A percentile compares a stretch with the other conserved stretches of the same genome.
These are phyloP conservation scores for Pichia insulana DNA, from an alignment of 805 yeast species.

Conservation along the genomic window DNA sequence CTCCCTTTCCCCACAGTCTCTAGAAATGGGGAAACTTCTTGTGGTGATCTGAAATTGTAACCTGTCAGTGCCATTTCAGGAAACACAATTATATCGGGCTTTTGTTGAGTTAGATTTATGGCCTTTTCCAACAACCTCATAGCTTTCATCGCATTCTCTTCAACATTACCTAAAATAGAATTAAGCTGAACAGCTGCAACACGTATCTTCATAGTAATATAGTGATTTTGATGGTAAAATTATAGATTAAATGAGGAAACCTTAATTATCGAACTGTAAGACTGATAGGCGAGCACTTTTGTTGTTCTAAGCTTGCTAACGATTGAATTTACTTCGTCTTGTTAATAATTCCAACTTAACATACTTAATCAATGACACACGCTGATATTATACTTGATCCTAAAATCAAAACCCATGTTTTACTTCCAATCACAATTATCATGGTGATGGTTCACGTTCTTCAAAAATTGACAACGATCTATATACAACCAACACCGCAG, in stretches of 20 bases:
- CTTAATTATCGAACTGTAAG: no score
- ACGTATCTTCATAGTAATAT: constrained; percentile 36
- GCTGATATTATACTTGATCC: constrained; percentile 71
- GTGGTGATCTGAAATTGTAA: constrained; percentile 49
- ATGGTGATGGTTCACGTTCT: constrained; percentile 83
- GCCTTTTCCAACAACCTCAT: constrained; percentile 30
- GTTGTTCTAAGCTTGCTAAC: no score
- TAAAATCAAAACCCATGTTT: constrained; percentile 77
- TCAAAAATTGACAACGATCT: constrained; percentile 55
- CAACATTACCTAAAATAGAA: constrained; percentile 52
- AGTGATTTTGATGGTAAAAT: no score
- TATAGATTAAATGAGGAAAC: no score
- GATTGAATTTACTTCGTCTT: no score
- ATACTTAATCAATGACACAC: no score
- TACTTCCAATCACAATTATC: constrained; percentile 79
- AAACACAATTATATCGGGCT: constrained; percentile 60
- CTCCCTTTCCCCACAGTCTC: constrained; percentile 35
- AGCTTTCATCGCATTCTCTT: constrained; percentile 44
- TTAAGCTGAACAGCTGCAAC: constrained; percentile 64
- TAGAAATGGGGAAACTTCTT: constrained; percentile 47
- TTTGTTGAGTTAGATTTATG: constrained; percentile 10
- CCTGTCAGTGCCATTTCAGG: constrained; percentile 87
- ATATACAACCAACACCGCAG: constrained; percentile 53
- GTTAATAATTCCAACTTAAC: no score
- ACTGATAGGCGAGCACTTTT: no score